Evolutionary conservation across 208 protist genomes (phyloP).

Genomic region (Balamuthia mandrillaris): DNA sequence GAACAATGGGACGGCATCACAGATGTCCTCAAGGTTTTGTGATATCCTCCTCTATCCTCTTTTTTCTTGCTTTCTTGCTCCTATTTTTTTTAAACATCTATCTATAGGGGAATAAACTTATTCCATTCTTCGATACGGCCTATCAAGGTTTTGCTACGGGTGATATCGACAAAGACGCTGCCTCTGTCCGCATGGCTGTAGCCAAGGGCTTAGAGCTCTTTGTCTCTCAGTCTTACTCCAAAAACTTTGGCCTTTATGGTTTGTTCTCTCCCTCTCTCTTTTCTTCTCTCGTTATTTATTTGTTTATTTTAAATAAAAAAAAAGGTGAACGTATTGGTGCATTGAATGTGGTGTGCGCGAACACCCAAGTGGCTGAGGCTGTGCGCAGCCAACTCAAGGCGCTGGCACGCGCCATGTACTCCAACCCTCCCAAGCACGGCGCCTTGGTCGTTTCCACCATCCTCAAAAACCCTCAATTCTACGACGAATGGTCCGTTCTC

Average conservation of each 20-base stretch:
- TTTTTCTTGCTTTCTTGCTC: too few species aligned
- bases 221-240: constrained; percentile 91
- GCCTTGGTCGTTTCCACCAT: constrained; percentile 88
- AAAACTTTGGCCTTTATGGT: constrained; percentile 97
- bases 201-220: constrained; percentile 44
- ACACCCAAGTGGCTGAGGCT: constrained; percentile 66
- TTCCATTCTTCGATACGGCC: constrained; percentile 92
- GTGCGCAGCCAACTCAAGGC: constrained; percentile 83
- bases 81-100: too few species aligned
- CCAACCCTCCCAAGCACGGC: constrained; percentile 90
- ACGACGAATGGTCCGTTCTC: constrained; percentile 77
- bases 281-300: neutral
- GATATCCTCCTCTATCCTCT: too few species aligned
- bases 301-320: neutral
- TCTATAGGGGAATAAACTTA: constrained; percentile 75
- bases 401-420: constrained; percentile 90
- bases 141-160: constrained; percentile 84
- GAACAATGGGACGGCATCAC: constrained; percentile 92
- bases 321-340: constrained; percentile 83
- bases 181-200: constrained; percentile 12
- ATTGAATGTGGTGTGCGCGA: constrained; percentile 76
- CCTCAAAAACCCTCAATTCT: constrained; percentile 78
- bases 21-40: constrained; percentile 59
- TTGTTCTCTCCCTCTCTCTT: neutral
- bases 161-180: neutral